These are phyloP conservation scores for Saprolegnia diclina DNA, from an alignment of 352 stramenopile genomes.

Conservation along the genomic window DNA sequence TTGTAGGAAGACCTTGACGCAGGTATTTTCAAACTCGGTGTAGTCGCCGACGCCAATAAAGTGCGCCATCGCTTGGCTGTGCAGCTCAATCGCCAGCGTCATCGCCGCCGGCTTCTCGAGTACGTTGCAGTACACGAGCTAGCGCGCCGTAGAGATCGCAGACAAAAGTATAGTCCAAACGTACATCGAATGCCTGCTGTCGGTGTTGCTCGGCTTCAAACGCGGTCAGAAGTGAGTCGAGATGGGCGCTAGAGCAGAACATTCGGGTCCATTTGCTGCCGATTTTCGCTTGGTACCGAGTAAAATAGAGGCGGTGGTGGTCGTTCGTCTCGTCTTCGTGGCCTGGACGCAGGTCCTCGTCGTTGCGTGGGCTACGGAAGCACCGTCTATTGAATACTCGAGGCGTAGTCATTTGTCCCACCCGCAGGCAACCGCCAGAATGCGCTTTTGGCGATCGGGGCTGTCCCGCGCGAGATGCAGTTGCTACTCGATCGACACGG, in stretches of 20 bases:
- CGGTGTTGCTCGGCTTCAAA: constrained; percentile 18
- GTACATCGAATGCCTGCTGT: not conserved
- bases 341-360: not conserved
- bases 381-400: not conserved
- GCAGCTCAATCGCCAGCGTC: not conserved
- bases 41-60: constrained; percentile 4
- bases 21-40: not conserved
- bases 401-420: not conserved
- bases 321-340: constrained; percentile 5
- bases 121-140: constrained; percentile 10
- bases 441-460: constrained; percentile 7
- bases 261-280: not conserved
- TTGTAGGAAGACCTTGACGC: constrained; percentile 8
- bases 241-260: not conserved
- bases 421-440: constrained; percentile 15
- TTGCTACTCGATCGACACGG: constrained; percentile 2
- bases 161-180: too few relatives aligned
- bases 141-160: too few relatives aligned
- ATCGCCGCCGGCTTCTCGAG: constrained; percentile 14
- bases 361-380: not conserved
- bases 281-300: not conserved
- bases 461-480: not conserved
- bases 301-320: constrained; percentile 7
- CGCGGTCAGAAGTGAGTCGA: not conserved
- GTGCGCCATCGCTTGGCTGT: not conserved